phyloP scores from a whole-genome alignment of 2,329 filamentous ascomycete species.

The Chrysosporium keratinophilum region DNA sequence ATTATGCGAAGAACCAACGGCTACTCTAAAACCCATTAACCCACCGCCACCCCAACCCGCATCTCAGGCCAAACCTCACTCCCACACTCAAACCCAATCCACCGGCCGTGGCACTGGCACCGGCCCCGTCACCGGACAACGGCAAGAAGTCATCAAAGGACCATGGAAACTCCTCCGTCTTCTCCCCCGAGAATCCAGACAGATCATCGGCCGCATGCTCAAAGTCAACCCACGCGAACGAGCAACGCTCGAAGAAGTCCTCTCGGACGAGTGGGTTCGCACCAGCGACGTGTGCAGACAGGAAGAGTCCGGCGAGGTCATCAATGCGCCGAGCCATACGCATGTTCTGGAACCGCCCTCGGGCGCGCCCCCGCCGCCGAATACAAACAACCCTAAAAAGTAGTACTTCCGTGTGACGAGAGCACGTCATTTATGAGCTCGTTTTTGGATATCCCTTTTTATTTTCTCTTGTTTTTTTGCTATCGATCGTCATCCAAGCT shows the following conservation, averaged over 20 bases:
- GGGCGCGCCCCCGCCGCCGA: conserved; percentile 6
- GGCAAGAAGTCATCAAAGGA: conserved; percentile 72
- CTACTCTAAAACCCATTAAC: conserved; percentile 12
- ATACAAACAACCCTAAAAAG: conserved; percentile 3
- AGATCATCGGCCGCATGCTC: conserved; percentile 87
- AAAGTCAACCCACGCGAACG: conserved; percentile 75
- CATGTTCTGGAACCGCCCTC: conserved; percentile 67
- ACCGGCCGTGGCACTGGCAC: conserved; percentile 14
- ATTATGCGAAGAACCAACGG: conserved; percentile 16
- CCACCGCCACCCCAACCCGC: conserved; percentile 11
- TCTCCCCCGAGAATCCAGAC: conserved; percentile 76
- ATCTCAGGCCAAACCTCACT: not conserved
- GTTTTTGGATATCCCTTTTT: not conserved
- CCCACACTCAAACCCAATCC: conserved; percentile 5
- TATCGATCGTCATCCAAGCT: no score
- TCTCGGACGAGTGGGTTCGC: conserved; percentile 83
- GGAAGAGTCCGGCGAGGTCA: conserved; percentile 60
- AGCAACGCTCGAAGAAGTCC: conserved; percentile 73
- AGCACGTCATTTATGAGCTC: not conserved
- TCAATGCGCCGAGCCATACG: conserved; percentile 64
- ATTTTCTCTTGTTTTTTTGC: not conserved
- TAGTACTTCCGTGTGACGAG: not conserved
- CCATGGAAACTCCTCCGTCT: conserved; percentile 83
- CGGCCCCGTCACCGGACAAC: conserved; percentile 23
- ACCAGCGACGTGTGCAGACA: conserved; percentile 74